A percentile compares a stretch with the other conserved stretches of the same genome.
These are phyloP conservation scores for Amphicarpaea edgeworthii DNA, from an alignment of 306 rosid species.

Conservation along the genomic window DNA sequence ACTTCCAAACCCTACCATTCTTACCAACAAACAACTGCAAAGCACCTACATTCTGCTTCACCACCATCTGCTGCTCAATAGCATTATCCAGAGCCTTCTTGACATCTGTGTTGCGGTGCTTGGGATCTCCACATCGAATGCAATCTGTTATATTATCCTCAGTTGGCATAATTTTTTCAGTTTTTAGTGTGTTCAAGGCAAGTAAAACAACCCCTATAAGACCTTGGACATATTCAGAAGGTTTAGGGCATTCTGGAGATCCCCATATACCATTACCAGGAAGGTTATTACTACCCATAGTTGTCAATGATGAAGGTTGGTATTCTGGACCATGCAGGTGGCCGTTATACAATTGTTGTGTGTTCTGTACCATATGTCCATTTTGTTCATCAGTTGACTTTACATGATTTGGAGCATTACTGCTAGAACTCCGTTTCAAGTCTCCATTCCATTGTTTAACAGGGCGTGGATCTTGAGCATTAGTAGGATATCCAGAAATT, in stretches of 20 bases:
- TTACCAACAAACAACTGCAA: conserved; percentile 77
- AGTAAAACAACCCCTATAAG: conserved; percentile 85
- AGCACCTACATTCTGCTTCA: conserved; percentile 76
- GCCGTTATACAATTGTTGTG: conserved; percentile 56
- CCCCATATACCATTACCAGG: conserved; percentile 75
- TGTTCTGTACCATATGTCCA: conserved; percentile 56
- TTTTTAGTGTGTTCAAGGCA: conserved; percentile 76
- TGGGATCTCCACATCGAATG: conserved; percentile 84
- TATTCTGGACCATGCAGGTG: conserved; percentile 57
- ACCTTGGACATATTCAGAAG: conserved; percentile 81
- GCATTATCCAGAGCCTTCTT: conserved; percentile 84
- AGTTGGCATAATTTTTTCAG: conserved; percentile 79
- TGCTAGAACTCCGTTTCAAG: conserved; percentile 53
- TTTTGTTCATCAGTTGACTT: conserved; percentile 54
- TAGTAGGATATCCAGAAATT: conserved; percentile 56
- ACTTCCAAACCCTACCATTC: conserved; percentile 79
- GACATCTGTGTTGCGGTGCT: conserved; percentile 76
- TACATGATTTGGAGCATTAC: conserved; percentile 44
- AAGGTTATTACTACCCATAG: conserved; percentile 46
- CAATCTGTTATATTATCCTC: conserved; percentile 77
- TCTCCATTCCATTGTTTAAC: conserved; percentile 59
- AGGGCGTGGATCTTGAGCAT: conserved; percentile 52
- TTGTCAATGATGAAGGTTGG: conserved; percentile 48
- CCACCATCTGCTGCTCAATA: conserved; percentile 78
- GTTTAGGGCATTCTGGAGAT: conserved; percentile 68